Conservation (phyloP, 2,329 filamentous ascomycete species). For the Beauveria sp. region DNA sequence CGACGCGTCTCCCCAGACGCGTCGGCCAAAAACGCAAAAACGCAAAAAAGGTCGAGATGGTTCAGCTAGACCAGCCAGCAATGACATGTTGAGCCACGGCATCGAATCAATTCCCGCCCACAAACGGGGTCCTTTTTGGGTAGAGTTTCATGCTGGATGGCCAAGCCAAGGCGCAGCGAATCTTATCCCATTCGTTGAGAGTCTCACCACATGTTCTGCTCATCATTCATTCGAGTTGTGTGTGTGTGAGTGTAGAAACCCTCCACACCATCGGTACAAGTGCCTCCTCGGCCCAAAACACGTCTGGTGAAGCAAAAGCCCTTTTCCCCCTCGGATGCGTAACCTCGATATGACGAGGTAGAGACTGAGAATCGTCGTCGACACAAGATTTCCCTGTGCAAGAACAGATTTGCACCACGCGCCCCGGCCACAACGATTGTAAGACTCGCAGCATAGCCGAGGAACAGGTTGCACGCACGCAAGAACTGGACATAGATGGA, state of each 20-base stretch:
- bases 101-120: constrained; percentile 6
- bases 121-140: background rate
- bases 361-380: too few species aligned
- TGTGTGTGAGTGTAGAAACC: background rate
- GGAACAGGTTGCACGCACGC: background rate
- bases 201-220: background rate
- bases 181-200: background rate
- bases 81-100: background rate
- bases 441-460: constrained; percentile 1
- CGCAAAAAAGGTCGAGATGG: background rate
- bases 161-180: background rate
- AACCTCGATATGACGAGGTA: too few species aligned
- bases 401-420: too few species aligned
- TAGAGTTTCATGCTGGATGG: background rate
- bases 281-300: too few species aligned
- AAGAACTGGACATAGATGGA: background rate
- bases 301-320: too few species aligned
- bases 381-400: too few species aligned
- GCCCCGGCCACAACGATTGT: background rate
- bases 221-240: background rate
- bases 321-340: too few species aligned
- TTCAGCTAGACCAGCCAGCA: background rate
- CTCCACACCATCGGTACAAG: background rate
- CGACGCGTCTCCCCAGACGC: constrained; percentile 13
- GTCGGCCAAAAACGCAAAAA: background rate